Evolutionary conservation across 208 protist genomes (phyloP).

Genomic region (Acanthamoeba lenticulata): DNA sequence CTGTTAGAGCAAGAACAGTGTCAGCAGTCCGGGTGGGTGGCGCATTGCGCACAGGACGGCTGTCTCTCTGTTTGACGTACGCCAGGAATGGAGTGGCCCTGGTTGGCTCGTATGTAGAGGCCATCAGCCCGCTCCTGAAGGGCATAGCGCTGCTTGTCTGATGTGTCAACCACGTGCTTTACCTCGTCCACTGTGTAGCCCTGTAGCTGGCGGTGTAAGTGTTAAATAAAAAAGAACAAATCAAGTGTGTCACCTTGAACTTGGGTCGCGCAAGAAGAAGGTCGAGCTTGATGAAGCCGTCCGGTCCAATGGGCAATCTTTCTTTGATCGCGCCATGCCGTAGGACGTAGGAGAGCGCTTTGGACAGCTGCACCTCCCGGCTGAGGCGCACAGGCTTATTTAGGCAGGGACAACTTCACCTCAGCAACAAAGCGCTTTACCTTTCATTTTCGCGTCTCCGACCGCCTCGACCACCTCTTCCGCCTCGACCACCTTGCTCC

Average conservation of each 20-base stretch:
- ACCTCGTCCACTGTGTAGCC: not conserved
- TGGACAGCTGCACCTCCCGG: constrained; percentile 41
- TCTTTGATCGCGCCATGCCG: constrained; percentile 21
- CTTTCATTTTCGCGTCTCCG: not conserved
- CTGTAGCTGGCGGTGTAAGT: not conserved
- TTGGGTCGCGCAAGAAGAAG: not conserved
- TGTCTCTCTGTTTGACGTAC: not conserved
- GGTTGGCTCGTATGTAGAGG: constrained; percentile 58
- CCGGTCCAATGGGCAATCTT: not conserved
- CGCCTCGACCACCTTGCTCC: not conserved
- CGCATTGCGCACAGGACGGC: not conserved
- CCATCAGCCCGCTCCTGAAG: not conserved
- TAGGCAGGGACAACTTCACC: not conserved
- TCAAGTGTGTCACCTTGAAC: not conserved
- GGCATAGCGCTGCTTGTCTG: constrained; percentile 14
- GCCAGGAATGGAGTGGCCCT: constrained; percentile 39
- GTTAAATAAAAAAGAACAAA: not conserved
- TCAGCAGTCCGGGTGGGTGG: too few species aligned
- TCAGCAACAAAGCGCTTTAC: not conserved
- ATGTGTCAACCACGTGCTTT: not conserved
- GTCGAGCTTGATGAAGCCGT: constrained; percentile 13
- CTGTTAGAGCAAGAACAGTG: not conserved
- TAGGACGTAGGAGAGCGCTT: constrained; percentile 12
- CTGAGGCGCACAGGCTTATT: not conserved
- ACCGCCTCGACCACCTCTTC: not conserved